These are phyloP conservation scores for Fragosphaeria purpurea DNA, from an alignment of 2,329 filamentous ascomycete genomes.

Conservation along the genomic window DNA sequence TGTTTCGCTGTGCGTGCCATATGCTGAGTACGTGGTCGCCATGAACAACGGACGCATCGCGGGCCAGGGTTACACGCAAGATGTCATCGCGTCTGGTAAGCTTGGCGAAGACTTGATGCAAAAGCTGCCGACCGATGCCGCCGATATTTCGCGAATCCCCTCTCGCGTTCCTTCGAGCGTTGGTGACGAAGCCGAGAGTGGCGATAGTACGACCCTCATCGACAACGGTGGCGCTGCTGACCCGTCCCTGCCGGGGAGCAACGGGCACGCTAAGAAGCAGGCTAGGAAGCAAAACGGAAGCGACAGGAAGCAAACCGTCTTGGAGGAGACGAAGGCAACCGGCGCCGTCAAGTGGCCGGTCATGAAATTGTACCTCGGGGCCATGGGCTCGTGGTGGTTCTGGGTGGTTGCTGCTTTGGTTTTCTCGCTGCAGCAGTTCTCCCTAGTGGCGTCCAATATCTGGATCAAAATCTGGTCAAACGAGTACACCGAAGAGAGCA, in stretches of 20 bases:
- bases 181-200: constrained; percentile 50
- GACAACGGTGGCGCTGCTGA: constrained; percentile 41
- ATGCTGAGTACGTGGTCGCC: constrained; percentile 69
- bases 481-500: constrained; percentile 53
- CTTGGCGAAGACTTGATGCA: constrained; percentile 74
- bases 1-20: constrained; percentile 72
- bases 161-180: constrained; percentile 71
- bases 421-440: constrained; percentile 75
- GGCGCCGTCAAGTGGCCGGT: constrained; percentile 85
- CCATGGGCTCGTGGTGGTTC: constrained; percentile 97
- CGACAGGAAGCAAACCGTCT: constrained; percentile 39
- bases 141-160: constrained; percentile 58
- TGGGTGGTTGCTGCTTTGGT: constrained; percentile 68
- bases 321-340: constrained; percentile 68
- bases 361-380: constrained; percentile 70
- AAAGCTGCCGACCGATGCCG: constrained; percentile 61
- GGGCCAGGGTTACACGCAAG: constrained; percentile 63
- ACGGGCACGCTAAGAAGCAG: constrained; percentile 22
- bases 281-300: constrained; percentile 55
- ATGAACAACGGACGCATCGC: constrained; percentile 78
- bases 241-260: constrained; percentile 32
- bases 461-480: constrained; percentile 97
- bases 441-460: constrained; percentile 77
- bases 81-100: constrained; percentile 78
- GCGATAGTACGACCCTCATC: constrained; percentile 43